Percentiles rank a stretch among this genome's conserved stretches.
Conservation (phyloP, 345 rosid genomes). For the Populus ilicifolia region DNA sequence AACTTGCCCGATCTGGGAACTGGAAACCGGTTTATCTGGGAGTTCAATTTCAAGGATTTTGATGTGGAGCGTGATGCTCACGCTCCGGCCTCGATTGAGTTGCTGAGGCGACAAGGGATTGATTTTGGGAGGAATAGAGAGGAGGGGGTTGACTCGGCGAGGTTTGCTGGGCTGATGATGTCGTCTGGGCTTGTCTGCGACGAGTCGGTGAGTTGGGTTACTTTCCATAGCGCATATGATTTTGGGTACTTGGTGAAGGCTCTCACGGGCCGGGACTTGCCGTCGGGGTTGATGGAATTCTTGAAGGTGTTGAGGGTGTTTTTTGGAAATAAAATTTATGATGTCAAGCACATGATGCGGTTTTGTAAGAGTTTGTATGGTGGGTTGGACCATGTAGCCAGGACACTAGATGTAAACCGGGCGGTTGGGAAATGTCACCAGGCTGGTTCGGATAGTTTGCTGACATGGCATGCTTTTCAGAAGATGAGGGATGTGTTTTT, state of each 20-base stretch:
- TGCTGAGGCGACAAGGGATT: slow-evolving; percentile 28
- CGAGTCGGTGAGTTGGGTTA: slow-evolving; percentile 31
- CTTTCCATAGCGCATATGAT: slow-evolving; percentile 37
- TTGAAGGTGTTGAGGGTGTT: slow-evolving; percentile 21
- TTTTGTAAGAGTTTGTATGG: slow-evolving; percentile 27
- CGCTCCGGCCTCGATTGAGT: slow-evolving; percentile 26
- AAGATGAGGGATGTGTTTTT: slow-evolving; percentile 36
- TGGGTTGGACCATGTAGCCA: slow-evolving; percentile 28
- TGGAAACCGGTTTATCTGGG: slow-evolving; percentile 24
- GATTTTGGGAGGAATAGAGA: slow-evolving; percentile 26
- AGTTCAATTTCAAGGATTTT: slow-evolving; percentile 29
- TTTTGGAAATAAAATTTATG: slow-evolving; percentile 25
- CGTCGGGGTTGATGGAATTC: slow-evolving; percentile 14
- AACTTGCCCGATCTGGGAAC: slow-evolving; percentile 24
- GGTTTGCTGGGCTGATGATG: slow-evolving; percentile 33
- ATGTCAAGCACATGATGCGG: slow-evolving; percentile 29
- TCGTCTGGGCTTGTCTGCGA: slow-evolving; percentile 34
- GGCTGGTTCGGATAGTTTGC: slow-evolving; percentile 48
- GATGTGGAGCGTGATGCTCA: slow-evolving; percentile 22
- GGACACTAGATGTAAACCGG: slow-evolving; percentile 14
- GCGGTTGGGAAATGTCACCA: slow-evolving; percentile 43
- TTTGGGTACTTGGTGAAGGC: slow-evolving; percentile 31
- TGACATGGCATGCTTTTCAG: slow-evolving; percentile 40
- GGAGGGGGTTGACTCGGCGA: slow-evolving; percentile 22
- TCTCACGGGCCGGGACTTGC: slow-evolving; percentile 22